Evolutionary conservation across 2,329 filamentous ascomycete genomes (phyloP).

Genomic region (Cladophialophora chaetospira): DNA sequence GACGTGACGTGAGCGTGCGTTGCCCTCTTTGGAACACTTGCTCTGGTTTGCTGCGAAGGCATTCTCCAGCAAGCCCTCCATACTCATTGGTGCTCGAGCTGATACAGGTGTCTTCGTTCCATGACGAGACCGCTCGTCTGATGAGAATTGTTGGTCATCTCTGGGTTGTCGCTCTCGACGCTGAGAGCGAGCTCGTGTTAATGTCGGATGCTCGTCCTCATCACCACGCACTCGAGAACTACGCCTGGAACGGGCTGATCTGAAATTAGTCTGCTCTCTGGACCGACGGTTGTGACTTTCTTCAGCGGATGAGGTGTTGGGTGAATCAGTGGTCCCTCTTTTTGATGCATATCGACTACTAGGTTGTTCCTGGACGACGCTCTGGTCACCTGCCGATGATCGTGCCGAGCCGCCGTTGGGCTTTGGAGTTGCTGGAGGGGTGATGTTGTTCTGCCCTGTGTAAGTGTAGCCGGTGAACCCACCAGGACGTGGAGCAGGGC

Average conservation of each 20-base stretch:
- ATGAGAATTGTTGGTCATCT: conserved; percentile 8
- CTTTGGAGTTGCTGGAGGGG: conserved; percentile 30
- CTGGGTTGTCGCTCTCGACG: conserved; percentile 12
- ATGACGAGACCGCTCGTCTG: conserved; percentile 6
- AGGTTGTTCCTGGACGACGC: conserved; percentile 2
- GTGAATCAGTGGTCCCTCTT: conserved; percentile 25
- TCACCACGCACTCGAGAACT: conserved; percentile 14
- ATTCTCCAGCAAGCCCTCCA: conserved; percentile 31
- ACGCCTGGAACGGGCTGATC: conserved; percentile 16
- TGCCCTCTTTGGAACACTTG: conserved; percentile 12
- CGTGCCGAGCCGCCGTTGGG: conserved; percentile 13
- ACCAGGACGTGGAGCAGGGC: conserved; percentile 19
- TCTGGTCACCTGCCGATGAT: conserved; percentile 16
- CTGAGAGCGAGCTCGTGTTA: conserved; percentile 9
- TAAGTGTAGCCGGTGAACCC: conserved; percentile 23
- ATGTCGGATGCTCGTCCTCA: conserved; percentile 3
- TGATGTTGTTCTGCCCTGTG: conserved; percentile 25
- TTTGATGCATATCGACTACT: not conserved
- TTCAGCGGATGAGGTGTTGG: conserved; percentile 33
- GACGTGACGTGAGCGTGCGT: conserved; percentile 21
- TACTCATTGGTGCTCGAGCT: conserved; percentile 21
- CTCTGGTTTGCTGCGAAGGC: conserved; percentile 28
- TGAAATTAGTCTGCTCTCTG: conserved; percentile 17
- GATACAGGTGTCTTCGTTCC: conserved; percentile 18
- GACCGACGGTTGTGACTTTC: conserved; percentile 18